These are phyloP conservation scores for Taphrina wiesneri DNA, from an alignment of 1,139 yeast species.

Conservation along the genomic window DNA sequence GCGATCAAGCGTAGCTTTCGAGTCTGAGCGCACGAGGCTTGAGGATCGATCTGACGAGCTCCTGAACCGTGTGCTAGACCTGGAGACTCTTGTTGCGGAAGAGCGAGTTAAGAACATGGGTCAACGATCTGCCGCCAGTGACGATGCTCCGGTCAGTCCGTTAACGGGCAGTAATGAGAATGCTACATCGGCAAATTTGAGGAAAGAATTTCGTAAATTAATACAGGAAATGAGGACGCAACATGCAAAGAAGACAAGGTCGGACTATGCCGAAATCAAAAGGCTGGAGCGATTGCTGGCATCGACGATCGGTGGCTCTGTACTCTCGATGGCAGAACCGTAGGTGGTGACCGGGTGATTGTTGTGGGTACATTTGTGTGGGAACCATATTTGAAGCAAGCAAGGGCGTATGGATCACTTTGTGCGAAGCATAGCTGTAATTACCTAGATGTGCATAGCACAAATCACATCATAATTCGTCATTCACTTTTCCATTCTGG, in stretches of 20 bases:
- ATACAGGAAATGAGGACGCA: conserved; percentile 38
- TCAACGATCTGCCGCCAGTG: neutral
- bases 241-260: conserved; percentile 37
- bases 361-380: no score
- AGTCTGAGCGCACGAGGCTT: conserved; percentile 36
- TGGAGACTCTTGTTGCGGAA: conserved; percentile 39
- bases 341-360: no score
- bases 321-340: neutral
- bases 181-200: conserved; percentile 36
- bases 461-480: no score
- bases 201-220: conserved; percentile 39
- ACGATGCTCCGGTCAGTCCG: conserved; percentile 10
- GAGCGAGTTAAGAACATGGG: conserved; percentile 36
- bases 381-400: neutral
- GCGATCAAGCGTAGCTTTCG: conserved; percentile 35
- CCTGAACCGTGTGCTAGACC: conserved; percentile 36
- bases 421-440: no score
- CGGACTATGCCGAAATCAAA: conserved; percentile 40
- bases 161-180: conserved; percentile 22
- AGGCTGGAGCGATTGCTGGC: conserved; percentile 36
- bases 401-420: neutral
- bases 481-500: no score
- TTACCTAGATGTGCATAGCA: no score
- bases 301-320: neutral
- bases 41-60: conserved; percentile 37